Conservation (phyloP, 768 basidiomycete species). For the Mycena alexandri region DNA sequence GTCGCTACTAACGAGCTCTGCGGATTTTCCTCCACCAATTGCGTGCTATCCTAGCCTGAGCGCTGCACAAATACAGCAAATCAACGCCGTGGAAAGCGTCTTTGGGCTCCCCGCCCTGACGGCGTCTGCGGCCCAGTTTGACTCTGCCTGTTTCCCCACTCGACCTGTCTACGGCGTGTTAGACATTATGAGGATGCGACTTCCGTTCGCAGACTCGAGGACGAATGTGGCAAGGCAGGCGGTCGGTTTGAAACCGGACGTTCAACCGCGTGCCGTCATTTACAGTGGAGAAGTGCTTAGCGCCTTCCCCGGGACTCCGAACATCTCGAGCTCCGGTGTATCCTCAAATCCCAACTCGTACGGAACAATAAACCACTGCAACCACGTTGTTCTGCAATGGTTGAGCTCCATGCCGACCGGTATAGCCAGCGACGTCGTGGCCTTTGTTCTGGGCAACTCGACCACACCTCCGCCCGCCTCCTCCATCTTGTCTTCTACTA, state of each 20-base stretch:
- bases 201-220: slow-evolving; percentile 66
- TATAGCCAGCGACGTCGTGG: slow-evolving; percentile 61
- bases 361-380: slow-evolving; percentile 66
- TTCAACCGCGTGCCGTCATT: slow-evolving; percentile 62
- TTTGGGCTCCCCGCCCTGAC: slow-evolving; percentile 60
- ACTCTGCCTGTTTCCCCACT: slow-evolving; percentile 64
- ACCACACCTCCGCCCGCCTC: slow-evolving; percentile 56
- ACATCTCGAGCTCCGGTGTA: slow-evolving; percentile 40
- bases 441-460: slow-evolving; percentile 58
- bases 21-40: slow-evolving; percentile 70
- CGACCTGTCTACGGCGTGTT: slow-evolving; percentile 76
- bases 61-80: slow-evolving; percentile 51
- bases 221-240: slow-evolving; percentile 62
- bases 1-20: slow-evolving; percentile 56
- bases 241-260: slow-evolving; percentile 59
- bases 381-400: slow-evolving; percentile 71
- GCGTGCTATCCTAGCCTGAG: slow-evolving; percentile 71
- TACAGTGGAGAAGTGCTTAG: slow-evolving; percentile 65
- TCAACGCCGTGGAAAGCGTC: slow-evolving; percentile 65
- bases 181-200: slow-evolving; percentile 66
- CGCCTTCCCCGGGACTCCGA: slow-evolving; percentile 55
- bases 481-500: slow-evolving; percentile 56
- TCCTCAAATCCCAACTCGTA: slow-evolving; percentile 63
- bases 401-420: slow-evolving; percentile 63
- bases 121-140: slow-evolving; percentile 52